Evolutionary conservation across 331 rosid genomes (phyloP).

Genomic region (Acacia concinna): DNA sequence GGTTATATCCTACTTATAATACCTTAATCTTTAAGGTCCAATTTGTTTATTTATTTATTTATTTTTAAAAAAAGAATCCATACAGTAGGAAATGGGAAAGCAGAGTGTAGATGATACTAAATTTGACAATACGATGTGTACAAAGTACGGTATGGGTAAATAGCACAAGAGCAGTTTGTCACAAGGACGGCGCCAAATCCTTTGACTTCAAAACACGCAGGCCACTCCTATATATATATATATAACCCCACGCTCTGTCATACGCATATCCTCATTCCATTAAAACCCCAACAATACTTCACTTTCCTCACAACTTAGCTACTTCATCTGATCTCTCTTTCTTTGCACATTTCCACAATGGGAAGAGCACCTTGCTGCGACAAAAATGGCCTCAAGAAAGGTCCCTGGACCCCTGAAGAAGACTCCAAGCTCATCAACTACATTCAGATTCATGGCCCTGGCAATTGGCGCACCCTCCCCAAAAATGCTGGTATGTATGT

Average conservation of each 20-base stretch:
- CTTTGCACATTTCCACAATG: slow-evolving; percentile 32
- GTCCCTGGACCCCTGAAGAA: slow-evolving; percentile 91
- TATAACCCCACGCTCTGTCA: slow-evolving; percentile 20
- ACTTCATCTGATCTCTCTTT: background rate
- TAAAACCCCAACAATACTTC: background rate
- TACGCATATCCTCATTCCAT: slow-evolving; percentile 7
- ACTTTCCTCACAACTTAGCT: background rate
- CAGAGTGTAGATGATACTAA: background rate
- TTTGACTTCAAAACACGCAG: slow-evolving; percentile 50
- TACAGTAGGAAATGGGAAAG: background rate
- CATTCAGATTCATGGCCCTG: slow-evolving; percentile 65
- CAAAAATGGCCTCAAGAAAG: slow-evolving; percentile 73
- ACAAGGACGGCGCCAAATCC: slow-evolving; percentile 83
- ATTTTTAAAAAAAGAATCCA: no score
- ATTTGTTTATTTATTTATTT: no score
- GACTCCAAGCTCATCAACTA: slow-evolving; percentile 53
- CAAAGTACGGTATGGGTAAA: background rate
- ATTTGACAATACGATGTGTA: background rate
- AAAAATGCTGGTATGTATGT: slow-evolving; percentile 55
- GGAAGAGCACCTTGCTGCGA: slow-evolving; percentile 92
- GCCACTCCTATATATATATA: slow-evolving; percentile 22
- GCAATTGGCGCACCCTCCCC: slow-evolving; percentile 78
- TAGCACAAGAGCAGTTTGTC: slow-evolving; percentile 37
- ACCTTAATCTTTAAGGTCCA: no score
- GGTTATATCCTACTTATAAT: no score